A percentile compares a stretch with the other conserved stretches of the same genome.
These are phyloP conservation scores for Rhizophora apiculata DNA, from an alignment of 345 rosid genomes.

Conservation along the genomic window DNA sequence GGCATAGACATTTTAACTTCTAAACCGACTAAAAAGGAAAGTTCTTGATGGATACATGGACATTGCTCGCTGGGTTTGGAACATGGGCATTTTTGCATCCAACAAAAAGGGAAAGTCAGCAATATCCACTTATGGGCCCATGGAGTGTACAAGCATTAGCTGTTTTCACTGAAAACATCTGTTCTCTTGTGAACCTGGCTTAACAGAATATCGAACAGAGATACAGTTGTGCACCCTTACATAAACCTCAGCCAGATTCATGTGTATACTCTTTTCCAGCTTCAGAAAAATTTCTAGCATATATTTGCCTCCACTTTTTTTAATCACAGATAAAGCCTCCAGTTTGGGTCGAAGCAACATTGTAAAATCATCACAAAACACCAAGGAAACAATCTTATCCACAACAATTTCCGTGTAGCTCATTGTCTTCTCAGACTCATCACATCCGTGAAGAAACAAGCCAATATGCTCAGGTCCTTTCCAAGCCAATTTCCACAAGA, in stretches of 20 bases:
- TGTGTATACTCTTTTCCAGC: slow-evolving; percentile 54
- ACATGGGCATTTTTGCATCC: background rate
- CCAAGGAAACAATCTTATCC: slow-evolving; percentile 46
- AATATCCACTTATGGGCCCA: background rate
- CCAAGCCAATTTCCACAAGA: slow-evolving; percentile 64
- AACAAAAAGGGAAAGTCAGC: background rate
- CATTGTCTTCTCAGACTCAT: slow-evolving; percentile 49
- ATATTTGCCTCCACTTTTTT: slow-evolving; percentile 21
- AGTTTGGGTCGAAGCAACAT: slow-evolving; percentile 53
- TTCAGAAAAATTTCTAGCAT: slow-evolving; percentile 58
- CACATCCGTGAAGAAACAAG: slow-evolving; percentile 42
- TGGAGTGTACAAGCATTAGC: slow-evolving; percentile 10
- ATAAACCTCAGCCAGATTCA: slow-evolving; percentile 53
- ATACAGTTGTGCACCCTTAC: slow-evolving; percentile 44
- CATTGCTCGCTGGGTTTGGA: slow-evolving; percentile 4
- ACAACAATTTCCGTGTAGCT: slow-evolving; percentile 56
- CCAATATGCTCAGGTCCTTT: slow-evolving; percentile 71
- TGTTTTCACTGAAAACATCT: slow-evolving; percentile 14
- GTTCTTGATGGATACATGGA: no score
- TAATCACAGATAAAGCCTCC: slow-evolving; percentile 61
- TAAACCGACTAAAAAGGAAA: no score
- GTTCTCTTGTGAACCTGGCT: slow-evolving; percentile 5
- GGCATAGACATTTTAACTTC: background rate
- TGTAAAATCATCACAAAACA: slow-evolving; percentile 40
- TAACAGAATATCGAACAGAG: slow-evolving; percentile 4